Percentiles rank a stretch among this genome's conserved stretches.
Conservation (phyloP, 1,139 yeast species). For the Candida sojae region DNA sequence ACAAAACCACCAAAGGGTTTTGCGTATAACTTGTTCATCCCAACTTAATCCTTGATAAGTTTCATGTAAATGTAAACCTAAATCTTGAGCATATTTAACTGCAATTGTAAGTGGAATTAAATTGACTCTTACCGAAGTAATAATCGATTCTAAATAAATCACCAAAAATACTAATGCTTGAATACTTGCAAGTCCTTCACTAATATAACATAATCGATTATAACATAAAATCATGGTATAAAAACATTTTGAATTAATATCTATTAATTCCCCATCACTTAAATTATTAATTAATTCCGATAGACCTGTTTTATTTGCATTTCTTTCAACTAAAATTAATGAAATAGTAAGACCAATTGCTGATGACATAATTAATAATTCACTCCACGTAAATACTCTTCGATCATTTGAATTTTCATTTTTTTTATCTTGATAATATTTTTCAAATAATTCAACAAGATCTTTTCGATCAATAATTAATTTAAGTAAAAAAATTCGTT, state of each 20-base stretch:
- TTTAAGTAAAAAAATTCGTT: conserved; percentile 7
- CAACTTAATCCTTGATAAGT: conserved; percentile 38
- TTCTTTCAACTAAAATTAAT: conserved; percentile 9
- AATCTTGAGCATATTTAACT: conserved; percentile 57
- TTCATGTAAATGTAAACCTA: conserved; percentile 68
- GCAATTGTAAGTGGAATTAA: conserved; percentile 53
- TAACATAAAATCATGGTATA: conserved; percentile 47
- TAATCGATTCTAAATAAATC: conserved; percentile 43
- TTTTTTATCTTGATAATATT: conserved; percentile 3
- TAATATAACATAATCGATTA: conserved; percentile 43
- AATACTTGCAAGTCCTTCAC: conserved; percentile 52
- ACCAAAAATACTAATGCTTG: conserved; percentile 50
- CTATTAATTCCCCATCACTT: conserved; percentile 17
- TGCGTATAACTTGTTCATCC: conserved; percentile 39
- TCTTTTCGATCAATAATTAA: conserved; percentile 9
- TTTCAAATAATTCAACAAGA: conserved; percentile 7
- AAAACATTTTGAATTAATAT: conserved; percentile 27
- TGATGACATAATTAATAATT: conserved; percentile 9
- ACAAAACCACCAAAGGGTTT: conserved; percentile 57
- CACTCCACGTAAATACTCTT: conserved; percentile 9
- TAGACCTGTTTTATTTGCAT: conserved; percentile 5
- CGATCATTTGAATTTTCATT: no score
- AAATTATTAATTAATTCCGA: conserved; percentile 9
- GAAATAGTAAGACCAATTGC: conserved; percentile 9
- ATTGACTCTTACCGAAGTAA: conserved; percentile 41